Base-by-base conservation (phyloP, 768 basidiomycete species). In the Kwoniella shandongensis region DNA sequence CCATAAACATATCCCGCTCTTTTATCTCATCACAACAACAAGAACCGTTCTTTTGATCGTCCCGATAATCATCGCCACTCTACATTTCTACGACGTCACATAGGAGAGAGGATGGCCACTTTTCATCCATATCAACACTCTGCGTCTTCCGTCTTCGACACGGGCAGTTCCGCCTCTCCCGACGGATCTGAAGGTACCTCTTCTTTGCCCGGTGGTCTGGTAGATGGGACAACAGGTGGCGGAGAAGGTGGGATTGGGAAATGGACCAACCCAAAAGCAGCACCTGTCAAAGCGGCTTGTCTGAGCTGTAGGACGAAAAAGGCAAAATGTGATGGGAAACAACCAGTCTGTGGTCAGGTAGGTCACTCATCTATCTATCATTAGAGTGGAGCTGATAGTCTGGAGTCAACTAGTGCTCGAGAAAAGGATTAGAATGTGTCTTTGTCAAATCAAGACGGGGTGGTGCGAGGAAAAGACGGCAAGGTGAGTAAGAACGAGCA, bases 361-460 rank as follows among this genome's bases (percentile, higher is more conserved):
- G 54, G 69, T 62, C 10, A 3, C 23, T 2, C n/a, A 25, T 20
- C 27, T 11, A 52, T 15, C 32, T 53, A 40, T 20, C 12, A 18
- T 4, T 17, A 3, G 38, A 32, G 36, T 15, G n/a, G 5, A 8
- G 54, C 38, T 56, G 23, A 42, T 42, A 25, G 13, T 4, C 6
- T 29, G 5, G 17, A 32, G n/a, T 54, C 29, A 25, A 12, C 13
- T 54, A 76, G 67, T 76, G 75, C 50, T 30, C 38, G 13, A 62
- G 60, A 38, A 74, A 74, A 54, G 59, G 57, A 1, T 25, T 72
- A 6, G 71, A 74, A 50, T 76, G 75, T 47, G 69, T 70, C 12
- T 76, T 62, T 57, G 73, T 76, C 46, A 76, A 76, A 55, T 71
- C 69, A 32, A 51, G 70, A 17, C 51, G 75, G 48, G 75, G 75